Evolutionary conservation across 192 early-diverging fungal genomes (phyloP), one percentile per base, ranked within the genome.

Genomic region (Haplosporangium gracile): DNA sequence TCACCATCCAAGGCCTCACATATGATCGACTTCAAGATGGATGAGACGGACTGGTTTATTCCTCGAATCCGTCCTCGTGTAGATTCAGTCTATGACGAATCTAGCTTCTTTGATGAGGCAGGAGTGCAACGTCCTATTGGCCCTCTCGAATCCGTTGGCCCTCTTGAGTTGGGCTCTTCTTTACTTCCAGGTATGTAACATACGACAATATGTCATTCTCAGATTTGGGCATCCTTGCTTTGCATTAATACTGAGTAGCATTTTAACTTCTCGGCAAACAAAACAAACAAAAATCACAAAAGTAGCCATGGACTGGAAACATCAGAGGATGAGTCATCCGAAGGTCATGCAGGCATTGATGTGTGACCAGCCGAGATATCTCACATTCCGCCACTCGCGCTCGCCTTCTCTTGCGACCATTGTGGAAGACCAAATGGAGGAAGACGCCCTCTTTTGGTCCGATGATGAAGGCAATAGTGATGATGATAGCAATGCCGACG

Each of bases 311-410:
- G 69, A 51, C 36, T 85, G 83, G 83, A 85, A 79, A n/a, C 77
- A 85, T 47, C 83, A 85, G 26, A 26, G 83, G 26, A 40, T 76
- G 34, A 85, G 83, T 42, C 83, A 85, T n/a, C 83, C 83, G 0
- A 60, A 76, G 18, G 83, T 80, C 15, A 79, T 79, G 70, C 83
- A 85, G 43, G 83, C 78, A 51, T 51, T 85, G 36, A 60, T 76
- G 74, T 49, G 83, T 32, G 83, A 80, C 20, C 77, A 75, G 42
- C 78, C 74, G 47, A 75, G 83, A n/a, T 85, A 85, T 55, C 76
- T 85, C 60, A 85, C 78, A 9, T 85, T 85, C 36, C 83, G 83
- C 5, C 83, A 85, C 39, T 85, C 83, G 13, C 47, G 83, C n/a
- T 80, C 83, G 2, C 83, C 83, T 42, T 85, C 83, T 4, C 60